Evolutionary conservation across 2,329 filamentous ascomycete species (phyloP), one percentile per base, ranked within the genome.

Genomic region (Cytospora mali): DNA sequence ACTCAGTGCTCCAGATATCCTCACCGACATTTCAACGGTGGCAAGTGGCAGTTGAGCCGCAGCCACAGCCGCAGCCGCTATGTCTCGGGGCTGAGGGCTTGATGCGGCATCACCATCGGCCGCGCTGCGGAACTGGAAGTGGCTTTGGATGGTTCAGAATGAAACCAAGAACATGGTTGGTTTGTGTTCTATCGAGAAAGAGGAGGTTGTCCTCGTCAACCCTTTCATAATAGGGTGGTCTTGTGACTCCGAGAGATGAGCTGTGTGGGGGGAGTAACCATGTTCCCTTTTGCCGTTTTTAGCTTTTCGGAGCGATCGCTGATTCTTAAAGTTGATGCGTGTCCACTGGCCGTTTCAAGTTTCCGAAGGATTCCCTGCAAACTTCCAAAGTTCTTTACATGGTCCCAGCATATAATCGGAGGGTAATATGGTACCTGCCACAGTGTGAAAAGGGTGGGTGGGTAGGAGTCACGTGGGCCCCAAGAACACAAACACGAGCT

Each of bases 1-100:
- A 29, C 27, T 11, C 49, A 35, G 14, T 53, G 27, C 50, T 31
- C 18, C 25, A 21, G 11, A 16, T 39, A 10, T 16, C 31, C 49
- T 59, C 56, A 59, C 56, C 56, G 56, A 59, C 56, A 59, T 59
- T 59, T 59, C 56, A 59, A 59, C 49, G 49, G 57, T 53, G 49
- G 52, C 57, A 59, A 46, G 57, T 53, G 31, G 57, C 56, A 39
- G 33, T 53, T 52, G 57, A 59, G 57, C 57, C 49, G 57, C 57
- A 46, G 42, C 39, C 39, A 14, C 39, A 42, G 39, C 39, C 42
- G 42, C 42, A 46, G 42, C 42, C 42, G 49, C 28, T 33, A 33
- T 59, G 48, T 52, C 57, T 59, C 52, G 49, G 57, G 49, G 57
- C 57, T 53, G 33, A 35, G 57, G 49, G n/a, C 18, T 18, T 18